Conservation (phyloP, 805 yeast species). For the Debaryomyces tyrocola region DNA sequence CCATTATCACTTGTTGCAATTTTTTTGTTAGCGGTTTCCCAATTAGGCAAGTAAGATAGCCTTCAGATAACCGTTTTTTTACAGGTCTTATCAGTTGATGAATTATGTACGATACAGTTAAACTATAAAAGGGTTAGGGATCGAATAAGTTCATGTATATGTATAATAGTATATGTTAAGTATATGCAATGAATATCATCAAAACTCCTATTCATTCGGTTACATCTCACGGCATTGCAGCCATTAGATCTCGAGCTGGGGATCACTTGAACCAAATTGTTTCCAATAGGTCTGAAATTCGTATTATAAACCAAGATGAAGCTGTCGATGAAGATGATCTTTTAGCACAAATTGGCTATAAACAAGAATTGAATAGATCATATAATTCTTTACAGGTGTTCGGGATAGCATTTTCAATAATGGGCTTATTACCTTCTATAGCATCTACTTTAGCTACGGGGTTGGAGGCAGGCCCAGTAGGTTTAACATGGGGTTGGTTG, state of each 20-base stretch:
- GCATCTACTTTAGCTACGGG: constrained; percentile 25
- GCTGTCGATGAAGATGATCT: constrained; percentile 20
- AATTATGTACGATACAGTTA: no score
- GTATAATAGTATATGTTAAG: no score
- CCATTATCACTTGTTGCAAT: no score
- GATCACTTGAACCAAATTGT: constrained; percentile 9
- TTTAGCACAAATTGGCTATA: constrained; percentile 35
- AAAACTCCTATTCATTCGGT: not conserved
- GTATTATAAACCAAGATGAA: constrained; percentile 16
- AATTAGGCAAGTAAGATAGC: no score
- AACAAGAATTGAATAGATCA: constrained; percentile 29
- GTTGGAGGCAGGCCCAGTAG: constrained; percentile 30
- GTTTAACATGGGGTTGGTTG: constrained; percentile 33
- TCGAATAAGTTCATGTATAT: no score
- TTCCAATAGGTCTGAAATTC: constrained; percentile 19
- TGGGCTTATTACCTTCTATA: constrained; percentile 34
- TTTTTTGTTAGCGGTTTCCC: no score
- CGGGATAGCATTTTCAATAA: constrained; percentile 35
- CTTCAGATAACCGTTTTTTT: no score
- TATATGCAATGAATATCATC: not conserved
- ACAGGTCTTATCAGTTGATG: no score
- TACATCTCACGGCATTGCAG: not conserved
- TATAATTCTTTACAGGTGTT: constrained; percentile 31
- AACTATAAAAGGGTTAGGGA: no score
- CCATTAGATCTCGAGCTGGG: constrained; percentile 9